Conservation (phyloP, 108 stramenopile species). For the Licmophora abbreviata region DNA sequence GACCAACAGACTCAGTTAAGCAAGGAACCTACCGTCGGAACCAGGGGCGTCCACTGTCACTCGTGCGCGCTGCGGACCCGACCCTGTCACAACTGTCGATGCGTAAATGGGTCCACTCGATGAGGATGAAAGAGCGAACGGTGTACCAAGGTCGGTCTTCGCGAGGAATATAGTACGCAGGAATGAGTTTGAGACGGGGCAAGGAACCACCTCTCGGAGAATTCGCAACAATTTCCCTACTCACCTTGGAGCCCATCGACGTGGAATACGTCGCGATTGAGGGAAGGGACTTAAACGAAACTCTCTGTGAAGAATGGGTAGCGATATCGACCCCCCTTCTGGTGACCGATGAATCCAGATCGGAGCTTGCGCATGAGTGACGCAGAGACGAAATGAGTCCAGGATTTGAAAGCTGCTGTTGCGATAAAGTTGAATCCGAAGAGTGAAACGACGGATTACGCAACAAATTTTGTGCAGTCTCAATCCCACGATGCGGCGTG, state of each 20-base stretch:
- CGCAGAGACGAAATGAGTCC: no score
- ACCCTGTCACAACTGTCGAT: constrained; percentile 3
- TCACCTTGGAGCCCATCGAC: background rate
- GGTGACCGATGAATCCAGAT: no score
- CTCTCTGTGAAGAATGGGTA: no score
- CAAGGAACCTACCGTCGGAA: background rate
- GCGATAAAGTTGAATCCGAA: no score
- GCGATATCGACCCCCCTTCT: no score
- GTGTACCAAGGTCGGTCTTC: background rate
- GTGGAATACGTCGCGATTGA: background rate
- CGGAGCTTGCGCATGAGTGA: no score
- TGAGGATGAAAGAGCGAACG: background rate
- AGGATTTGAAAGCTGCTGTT: no score
- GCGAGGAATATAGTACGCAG: background rate
- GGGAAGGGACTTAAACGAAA: background rate
- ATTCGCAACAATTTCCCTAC: background rate
- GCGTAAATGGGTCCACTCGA: background rate
- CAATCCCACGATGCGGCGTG: no score
- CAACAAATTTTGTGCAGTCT: no score
- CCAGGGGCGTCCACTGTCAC: no score
- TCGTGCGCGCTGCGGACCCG: background rate
- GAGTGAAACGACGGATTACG: no score
- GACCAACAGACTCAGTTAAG: background rate
- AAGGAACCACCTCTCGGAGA: background rate
- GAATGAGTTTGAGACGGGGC: background rate